These are phyloP conservation scores for Trichophaea hybrida DNA, from an alignment of 2,329 filamentous ascomycete species.

Conservation along the genomic window DNA sequence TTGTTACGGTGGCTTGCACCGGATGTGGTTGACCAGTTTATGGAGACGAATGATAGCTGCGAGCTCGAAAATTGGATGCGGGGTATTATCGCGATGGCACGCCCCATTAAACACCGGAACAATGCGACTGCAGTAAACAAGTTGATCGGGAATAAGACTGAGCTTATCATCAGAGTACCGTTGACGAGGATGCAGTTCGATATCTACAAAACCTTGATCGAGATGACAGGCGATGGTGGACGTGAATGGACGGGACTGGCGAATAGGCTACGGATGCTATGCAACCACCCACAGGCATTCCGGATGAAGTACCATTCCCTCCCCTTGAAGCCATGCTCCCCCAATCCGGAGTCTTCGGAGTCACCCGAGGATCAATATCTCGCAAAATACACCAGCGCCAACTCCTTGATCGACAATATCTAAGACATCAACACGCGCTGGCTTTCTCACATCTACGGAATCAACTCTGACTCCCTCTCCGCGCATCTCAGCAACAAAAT, in stretches of 20 bases:
- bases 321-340: not conserved
- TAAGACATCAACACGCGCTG: not conserved
- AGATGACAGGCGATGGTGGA: not conserved
- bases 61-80: too few relatives aligned
- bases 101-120: constrained; percentile 65
- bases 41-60: too few relatives aligned
- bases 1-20: too few relatives aligned
- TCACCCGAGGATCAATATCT: not conserved
- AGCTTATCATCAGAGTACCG: constrained; percentile 65
- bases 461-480: not conserved
- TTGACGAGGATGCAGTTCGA: constrained; percentile 49
- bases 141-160: constrained; percentile 57
- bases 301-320: not conserved
- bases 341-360: not conserved
- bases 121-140: constrained; percentile 53
- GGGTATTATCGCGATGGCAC: constrained; percentile 51
- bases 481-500: not conserved
- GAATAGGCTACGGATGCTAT: not conserved
- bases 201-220: constrained; percentile 40
- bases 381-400: not conserved
- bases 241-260: not conserved
- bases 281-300: not conserved
- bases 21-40: too few relatives aligned
- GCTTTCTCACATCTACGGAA: not conserved
- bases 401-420: not conserved